A percentile compares a stretch with the other conserved stretches of the same genome.
Evolutionary conservation across 1,284 basidiomycete genomes (phyloP).

Genomic region (Ustilago trichophora): DNA sequence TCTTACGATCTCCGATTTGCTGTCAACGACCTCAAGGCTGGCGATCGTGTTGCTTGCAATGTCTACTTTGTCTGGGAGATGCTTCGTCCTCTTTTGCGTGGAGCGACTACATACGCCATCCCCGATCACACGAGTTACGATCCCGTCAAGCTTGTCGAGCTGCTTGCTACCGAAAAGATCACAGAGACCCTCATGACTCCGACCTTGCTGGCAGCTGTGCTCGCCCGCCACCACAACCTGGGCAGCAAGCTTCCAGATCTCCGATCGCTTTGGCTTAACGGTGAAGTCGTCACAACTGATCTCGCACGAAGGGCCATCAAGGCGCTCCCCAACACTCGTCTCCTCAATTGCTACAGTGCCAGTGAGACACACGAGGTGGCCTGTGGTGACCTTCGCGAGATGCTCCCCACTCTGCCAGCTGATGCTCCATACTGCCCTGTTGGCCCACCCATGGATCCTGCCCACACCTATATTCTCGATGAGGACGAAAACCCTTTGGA

Average conservation of each 20-base stretch:
- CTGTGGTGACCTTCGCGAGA: slow-evolving; percentile 56
- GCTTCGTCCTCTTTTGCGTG: slow-evolving; percentile 61
- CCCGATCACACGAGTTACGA: slow-evolving; percentile 63
- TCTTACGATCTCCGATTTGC: slow-evolving; percentile 63
- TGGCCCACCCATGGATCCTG: slow-evolving; percentile 56
- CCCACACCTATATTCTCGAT: slow-evolving; percentile 62
- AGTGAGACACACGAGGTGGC: slow-evolving; percentile 66
- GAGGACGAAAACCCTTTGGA: slow-evolving; percentile 49
- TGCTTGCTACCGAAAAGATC: slow-evolving; percentile 55
- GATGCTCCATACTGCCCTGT: slow-evolving; percentile 58
- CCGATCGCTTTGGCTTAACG: slow-evolving; percentile 64
- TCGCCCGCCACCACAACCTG: slow-evolving; percentile 53
- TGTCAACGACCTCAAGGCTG: slow-evolving; percentile 54
- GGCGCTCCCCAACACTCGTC: slow-evolving; percentile 57
- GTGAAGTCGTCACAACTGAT: slow-evolving; percentile 65
- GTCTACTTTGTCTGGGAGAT: slow-evolving; percentile 67
- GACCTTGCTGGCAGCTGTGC: slow-evolving; percentile 61
- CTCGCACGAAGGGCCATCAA: slow-evolving; percentile 57
- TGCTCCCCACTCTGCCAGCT: slow-evolving; percentile 22
- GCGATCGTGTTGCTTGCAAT: slow-evolving; percentile 65
- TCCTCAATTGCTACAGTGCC: slow-evolving; percentile 65
- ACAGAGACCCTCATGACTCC: slow-evolving; percentile 66
- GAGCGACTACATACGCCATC: slow-evolving; percentile 62
- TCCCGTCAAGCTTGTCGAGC: slow-evolving; percentile 56
- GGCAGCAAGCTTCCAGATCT: slow-evolving; percentile 54